Base-by-base conservation (phyloP, 2,329 filamentous ascomycete species). In the Leptosphaerulina australis region DNA sequence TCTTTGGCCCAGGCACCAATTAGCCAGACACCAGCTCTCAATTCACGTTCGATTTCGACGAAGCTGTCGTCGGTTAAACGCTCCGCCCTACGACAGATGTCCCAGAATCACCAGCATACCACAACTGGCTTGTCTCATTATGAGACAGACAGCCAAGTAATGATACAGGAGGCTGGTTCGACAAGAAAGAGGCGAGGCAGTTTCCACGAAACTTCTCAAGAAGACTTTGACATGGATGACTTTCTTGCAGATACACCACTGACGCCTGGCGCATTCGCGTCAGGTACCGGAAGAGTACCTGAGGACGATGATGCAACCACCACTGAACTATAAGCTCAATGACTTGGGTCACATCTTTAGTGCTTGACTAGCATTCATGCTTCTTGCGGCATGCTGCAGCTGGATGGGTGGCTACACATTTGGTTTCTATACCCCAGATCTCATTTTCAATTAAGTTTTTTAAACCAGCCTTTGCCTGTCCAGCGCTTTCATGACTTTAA, bases 171-270 rank as follows among this genome's bases (percentile, higher is more conserved):
- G 10, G 37, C 29, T 25, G 24, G 24, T 4, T 50, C 44, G 3
- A 10, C 35, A 11, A 52, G 38, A 9, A 60, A 60, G 45, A 54
- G 54, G 25, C 53, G 60, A 30, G 58, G 40, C 2, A 69, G 62
- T 44, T 36, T 66, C 9, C 52, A 58, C n/a, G 46, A 46, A 11
- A 22, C 22, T 5, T 57, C 61, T n/a, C 58, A 63, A 26, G 39
- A 47, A 4, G 70, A 65, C n/a, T 75, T 76, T 41, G 73, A 71
- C 28, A 72, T 67, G 43, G 71, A 70, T 36, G 72, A 62, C n/a
- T 58, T 76, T n/a, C 63, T 74, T 25, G 62, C 68, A 7, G 70
- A 71, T 4, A 76, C 75, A 22, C 70, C 71, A 15, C 67, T 70
- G 21, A 70, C 66, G 5, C 67, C 66, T 3, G 64, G 56, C 7